Evolutionary conservation across 2,329 filamentous ascomycete genomes (phyloP).

Genomic region (Fusarium sp.): DNA sequence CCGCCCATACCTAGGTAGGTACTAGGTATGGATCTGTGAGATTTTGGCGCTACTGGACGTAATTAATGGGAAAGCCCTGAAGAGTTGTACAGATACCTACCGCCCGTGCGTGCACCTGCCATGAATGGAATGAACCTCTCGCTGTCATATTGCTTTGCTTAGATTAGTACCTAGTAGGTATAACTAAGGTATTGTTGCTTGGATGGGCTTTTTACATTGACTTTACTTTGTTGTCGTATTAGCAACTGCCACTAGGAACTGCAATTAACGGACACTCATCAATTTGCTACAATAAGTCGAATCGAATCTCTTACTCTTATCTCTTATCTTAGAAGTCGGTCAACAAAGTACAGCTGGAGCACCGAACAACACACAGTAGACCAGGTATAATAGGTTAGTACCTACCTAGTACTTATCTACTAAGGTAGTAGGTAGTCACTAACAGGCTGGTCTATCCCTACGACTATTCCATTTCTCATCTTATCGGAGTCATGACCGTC

Average conservation of each 20-base stretch:
- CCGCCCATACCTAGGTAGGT: neutral
- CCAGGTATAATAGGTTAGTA: slow-evolving; percentile 1
- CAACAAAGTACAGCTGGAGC: neutral
- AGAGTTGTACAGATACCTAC: neutral
- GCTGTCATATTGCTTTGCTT: slow-evolving; percentile 4
- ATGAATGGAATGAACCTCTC: slow-evolving; percentile 7
- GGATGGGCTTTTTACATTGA: neutral
- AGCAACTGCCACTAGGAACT: neutral
- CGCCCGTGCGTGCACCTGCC: slow-evolving; percentile 5
- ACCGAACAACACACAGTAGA: neutral
- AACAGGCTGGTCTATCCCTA: slow-evolving; percentile 7
- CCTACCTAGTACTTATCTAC: no score
- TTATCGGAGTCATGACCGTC: neutral
- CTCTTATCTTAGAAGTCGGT: slow-evolving; percentile 14
- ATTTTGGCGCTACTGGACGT: slow-evolving; percentile 3
- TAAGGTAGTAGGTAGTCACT: slow-evolving; percentile 2
- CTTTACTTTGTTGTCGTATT: neutral
- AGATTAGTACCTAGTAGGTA: no score
- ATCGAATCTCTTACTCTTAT: slow-evolving; percentile 3
- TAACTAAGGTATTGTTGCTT: no score
- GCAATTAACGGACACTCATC: neutral
- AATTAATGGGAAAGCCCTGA: slow-evolving; percentile 10
- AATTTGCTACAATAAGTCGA: neutral
- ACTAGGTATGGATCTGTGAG: neutral
- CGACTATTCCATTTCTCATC: neutral